Base-by-base conservation (phyloP, 1,139 yeast genomes). In the Suhomyces taliae region DNA sequence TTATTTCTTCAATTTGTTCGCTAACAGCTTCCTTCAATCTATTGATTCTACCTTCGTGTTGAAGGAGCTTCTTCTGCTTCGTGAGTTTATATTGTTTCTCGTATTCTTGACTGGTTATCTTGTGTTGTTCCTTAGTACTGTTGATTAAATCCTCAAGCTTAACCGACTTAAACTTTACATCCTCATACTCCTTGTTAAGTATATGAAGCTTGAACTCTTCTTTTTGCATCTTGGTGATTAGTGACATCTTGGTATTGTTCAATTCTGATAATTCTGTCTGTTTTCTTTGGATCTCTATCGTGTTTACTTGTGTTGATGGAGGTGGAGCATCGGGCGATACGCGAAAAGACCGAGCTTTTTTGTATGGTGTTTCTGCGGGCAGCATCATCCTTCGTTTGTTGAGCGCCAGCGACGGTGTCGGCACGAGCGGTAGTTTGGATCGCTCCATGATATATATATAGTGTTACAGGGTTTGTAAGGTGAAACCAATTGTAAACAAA, bases 21-120 rank as follows among this genome's bases (percentile, higher is more conserved):
- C 65, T 56, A 8, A 66, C 73, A 7, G 59, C 58, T 47, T 72
- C 76, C 42, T 74, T 74, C 39, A 76, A 56, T 15, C 62, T 60
- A 45, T 70, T 66, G 12, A 78, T 57, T 27, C 51, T 40, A 3
- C 45, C 34, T 31, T 55, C 57, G 27, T 55, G 59, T 11, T 48
- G 44, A 9, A 52, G 36, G 14, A 52, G 12, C n/a, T 48, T 31
- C 27, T 45, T 44, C 27, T 53, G 55, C 27, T 45, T 49, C 29
- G 51, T 49, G 27, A 54, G 26, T n/a, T 45, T 47, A 35, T 46
- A 54, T 14, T 36, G 34, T 24, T 70, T 61, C 38, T 70, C 69
- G 39, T 67, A 59, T 39, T 70, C 74, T 32, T 64, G 60, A 11
- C 59, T 56, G n/a, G 67, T 29, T 5, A 43, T 41, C 12, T 40